Conservation (phyloP, 495 filamentous ascomycete genomes). For the Choiromyces venosus region DNA sequence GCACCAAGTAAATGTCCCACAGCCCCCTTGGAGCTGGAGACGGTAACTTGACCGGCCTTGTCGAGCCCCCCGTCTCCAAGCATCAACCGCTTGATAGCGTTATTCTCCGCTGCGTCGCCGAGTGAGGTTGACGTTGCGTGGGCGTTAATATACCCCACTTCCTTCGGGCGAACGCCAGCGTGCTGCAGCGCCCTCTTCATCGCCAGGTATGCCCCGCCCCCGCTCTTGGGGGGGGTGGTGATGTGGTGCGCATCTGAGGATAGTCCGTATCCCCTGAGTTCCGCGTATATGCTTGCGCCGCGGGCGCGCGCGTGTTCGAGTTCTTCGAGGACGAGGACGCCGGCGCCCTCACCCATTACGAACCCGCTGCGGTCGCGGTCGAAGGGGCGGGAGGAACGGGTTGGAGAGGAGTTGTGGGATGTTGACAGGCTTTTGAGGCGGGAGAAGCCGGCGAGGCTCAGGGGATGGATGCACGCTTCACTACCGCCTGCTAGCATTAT, state of each 20-base stretch:
- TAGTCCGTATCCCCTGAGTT: constrained; percentile 80
- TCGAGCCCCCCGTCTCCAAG: constrained; percentile 62
- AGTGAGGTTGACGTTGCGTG: constrained; percentile 84
- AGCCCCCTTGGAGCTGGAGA: constrained; percentile 92
- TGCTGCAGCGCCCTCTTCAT: constrained; percentile 80
- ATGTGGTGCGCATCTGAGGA: constrained; percentile 87
- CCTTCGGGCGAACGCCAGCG: constrained; percentile 59
- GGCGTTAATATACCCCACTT: constrained; percentile 90
- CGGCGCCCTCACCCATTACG: constrained; percentile 88
- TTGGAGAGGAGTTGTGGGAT: constrained; percentile 67
- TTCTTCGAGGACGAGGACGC: constrained; percentile 81
- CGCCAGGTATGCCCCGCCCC: constrained; percentile 69
- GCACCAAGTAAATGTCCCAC: constrained; percentile 89
- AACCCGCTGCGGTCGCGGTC: constrained; percentile 78
- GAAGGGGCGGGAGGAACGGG: constrained; percentile 75
- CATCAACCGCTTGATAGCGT: constrained; percentile 72
- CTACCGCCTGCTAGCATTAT: constrained; percentile 92
- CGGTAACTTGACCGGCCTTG: constrained; percentile 61
- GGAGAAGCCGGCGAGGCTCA: constrained; percentile 87
- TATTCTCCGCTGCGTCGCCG: constrained; percentile 83
- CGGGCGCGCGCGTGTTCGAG: constrained; percentile 77
- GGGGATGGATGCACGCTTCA: constrained; percentile 92
- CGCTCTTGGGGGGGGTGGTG: constrained; percentile 78
- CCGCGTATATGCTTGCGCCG: constrained; percentile 78
- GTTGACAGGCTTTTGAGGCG: constrained; percentile 80